phyloP scores from a whole-genome alignment of 176 grass and related monocot genomes.

The Phyllostachys edulis region DNA sequence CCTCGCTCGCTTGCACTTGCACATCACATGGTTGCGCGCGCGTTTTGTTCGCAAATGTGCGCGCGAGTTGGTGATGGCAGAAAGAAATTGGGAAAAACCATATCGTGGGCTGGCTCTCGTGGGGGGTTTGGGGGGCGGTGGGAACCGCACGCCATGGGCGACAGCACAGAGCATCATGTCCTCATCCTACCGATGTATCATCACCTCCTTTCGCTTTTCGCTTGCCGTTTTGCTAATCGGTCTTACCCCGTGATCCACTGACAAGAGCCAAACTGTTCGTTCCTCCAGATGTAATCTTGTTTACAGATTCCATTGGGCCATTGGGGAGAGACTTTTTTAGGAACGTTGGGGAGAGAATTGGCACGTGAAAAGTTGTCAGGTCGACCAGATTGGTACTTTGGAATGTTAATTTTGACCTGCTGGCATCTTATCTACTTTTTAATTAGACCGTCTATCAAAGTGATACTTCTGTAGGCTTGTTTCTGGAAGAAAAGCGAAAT shows the following conservation, averaged over 20 bases:
- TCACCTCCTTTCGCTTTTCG: neutral
- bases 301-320: neutral
- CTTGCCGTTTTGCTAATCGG: constrained; percentile 20
- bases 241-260: constrained; percentile 25
- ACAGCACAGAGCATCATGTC: constrained; percentile 27
- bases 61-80: neutral
- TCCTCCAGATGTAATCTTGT: neutral
- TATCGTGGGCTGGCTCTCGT: constrained; percentile 37
- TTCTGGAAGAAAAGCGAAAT: neutral
- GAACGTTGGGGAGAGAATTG: neutral
- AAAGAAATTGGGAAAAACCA: neutral
- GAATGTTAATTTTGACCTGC: neutral
- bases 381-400: neutral
- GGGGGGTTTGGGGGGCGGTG: constrained; percentile 20
- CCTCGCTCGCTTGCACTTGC: neutral
- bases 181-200: neutral
- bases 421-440: neutral
- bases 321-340: neutral
- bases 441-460: neutral
- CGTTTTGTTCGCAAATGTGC: neutral
- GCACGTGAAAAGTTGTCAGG: neutral
- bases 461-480: neutral
- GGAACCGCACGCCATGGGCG: constrained; percentile 29
- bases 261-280: constrained; percentile 24
- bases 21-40: neutral